Evolutionary conservation across 371 early-diverging fungal genomes (phyloP), one percentile per base, ranked within the genome.

Genomic region (Lichtheimia ramosa): DNA sequence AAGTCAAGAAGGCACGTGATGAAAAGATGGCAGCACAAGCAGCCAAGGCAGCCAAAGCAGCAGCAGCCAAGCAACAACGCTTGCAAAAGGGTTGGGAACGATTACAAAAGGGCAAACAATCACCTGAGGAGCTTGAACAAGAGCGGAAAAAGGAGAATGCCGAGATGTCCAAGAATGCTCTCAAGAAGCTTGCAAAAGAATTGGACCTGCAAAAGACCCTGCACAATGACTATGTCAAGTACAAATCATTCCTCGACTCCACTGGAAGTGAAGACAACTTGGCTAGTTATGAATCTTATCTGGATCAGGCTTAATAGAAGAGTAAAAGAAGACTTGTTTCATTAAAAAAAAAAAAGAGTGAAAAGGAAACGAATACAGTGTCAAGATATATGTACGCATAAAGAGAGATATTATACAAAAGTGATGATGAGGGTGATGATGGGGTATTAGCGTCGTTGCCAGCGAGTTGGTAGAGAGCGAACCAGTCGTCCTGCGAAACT

Each of bases 131-230:
- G 3, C 79, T 96, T 85, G 97, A 97, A 77, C 74, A 74, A 25
- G 63, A 73, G 92, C 34, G 86, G 85, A 56, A 92, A 92, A 63
- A 66, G 96, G 48, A 66, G 52, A 55, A 20, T 24, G 3, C 53
- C n/a, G 61, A 61, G 42, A 20, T 55, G 54, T 61, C 94, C 61
- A 96, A 94, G 81, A 87, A 83, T 65, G 77, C 87, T 65, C 66
- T 81, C 51, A 97, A 97, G 86, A 95, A 95, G 75, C 75, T 96
- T 54, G 71, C 82, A 56, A 96, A 97, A 81, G 93, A 93, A 66
- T 88, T 80, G 64, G 91, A 92, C 13, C 75, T 74, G 2, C 97
- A 97, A 73, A 83, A 77, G 57, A 94, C 94, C 75, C 74, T 96
- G 42, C 94, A 97, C 66, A 80, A 83, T 40, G 91, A 96, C 74